These are phyloP conservation scores for Alternaria viburni DNA, from an alignment of 2,329 filamentous ascomycete genomes.

Conservation along the genomic window DNA sequence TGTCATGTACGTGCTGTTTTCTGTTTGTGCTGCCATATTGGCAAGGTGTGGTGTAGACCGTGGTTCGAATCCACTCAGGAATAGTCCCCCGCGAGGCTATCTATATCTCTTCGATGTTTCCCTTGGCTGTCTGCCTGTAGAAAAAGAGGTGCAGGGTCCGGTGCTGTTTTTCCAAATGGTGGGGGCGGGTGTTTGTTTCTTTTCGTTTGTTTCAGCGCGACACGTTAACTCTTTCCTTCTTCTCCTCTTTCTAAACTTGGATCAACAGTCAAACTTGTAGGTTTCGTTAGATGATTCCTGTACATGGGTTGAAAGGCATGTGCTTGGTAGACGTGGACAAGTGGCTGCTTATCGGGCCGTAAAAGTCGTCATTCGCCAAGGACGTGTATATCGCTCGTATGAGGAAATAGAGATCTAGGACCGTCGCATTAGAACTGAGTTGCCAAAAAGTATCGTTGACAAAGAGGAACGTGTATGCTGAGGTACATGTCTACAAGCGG, in stretches of 20 bases:
- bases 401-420: neutral
- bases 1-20: neutral
- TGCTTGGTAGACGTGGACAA: neutral
- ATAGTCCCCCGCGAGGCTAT: neutral
- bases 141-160: neutral
- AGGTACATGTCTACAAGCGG: neutral
- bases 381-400: neutral
- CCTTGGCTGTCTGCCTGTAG: neutral
- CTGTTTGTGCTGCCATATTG: neutral
- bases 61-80: neutral
- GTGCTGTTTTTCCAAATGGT: neutral
- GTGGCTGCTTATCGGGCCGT: slow-evolving; percentile 1
- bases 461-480: neutral
- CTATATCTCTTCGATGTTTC: neutral
- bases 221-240: neutral
- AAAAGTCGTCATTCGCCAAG: slow-evolving; percentile 1
- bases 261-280: neutral
- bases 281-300: neutral
- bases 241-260: neutral
- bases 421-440: neutral
- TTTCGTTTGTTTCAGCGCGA: neutral
- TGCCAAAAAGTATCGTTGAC: neutral
- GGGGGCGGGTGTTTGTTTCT: neutral
- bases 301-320: neutral
- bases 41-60: neutral